A percentile compares a stretch with the other conserved stretches of the same genome.
These are phyloP conservation scores for Sporodiniella umbellata DNA, from an alignment of 371 early-diverging fungal genomes.

Conservation along the genomic window DNA sequence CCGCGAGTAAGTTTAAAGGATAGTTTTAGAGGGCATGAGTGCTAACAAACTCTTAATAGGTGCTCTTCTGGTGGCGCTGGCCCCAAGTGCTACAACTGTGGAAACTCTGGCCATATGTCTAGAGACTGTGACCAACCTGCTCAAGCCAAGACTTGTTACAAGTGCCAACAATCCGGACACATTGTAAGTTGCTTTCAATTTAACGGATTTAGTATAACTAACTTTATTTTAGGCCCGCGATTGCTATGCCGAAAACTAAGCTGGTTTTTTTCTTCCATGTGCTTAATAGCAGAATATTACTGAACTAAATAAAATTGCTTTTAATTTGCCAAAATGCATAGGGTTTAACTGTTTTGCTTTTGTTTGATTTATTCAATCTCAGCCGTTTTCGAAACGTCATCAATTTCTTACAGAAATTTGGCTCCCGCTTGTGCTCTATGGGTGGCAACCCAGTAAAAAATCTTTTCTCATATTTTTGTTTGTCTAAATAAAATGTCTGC, in stretches of 20 bases:
- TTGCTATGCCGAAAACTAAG: slow-evolving; percentile 22
- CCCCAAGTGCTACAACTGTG: slow-evolving; percentile 73
- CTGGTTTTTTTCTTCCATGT: too few species aligned
- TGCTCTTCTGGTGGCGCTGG: slow-evolving; percentile 16
- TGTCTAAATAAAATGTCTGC: slow-evolving; percentile 40
- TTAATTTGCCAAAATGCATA: too few species aligned
- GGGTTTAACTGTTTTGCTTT: too few species aligned
- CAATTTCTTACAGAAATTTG: background rate
- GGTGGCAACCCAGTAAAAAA: background rate
- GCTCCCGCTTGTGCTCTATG: background rate
- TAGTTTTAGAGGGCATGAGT: background rate
- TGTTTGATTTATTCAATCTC: too few species aligned
- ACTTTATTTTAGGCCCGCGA: slow-evolving; percentile 24
- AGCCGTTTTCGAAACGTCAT: background rate
- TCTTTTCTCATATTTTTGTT: background rate
- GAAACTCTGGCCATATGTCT: slow-evolving; percentile 49
- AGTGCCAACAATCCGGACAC: slow-evolving; percentile 47
- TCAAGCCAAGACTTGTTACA: slow-evolving; percentile 60
- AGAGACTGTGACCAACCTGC: slow-evolving; percentile 44
- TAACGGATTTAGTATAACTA: slow-evolving; percentile 7
- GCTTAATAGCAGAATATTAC: too few species aligned
- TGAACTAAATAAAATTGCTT: too few species aligned
- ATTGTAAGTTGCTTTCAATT: slow-evolving; percentile 13
- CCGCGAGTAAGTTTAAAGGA: slow-evolving; percentile 27
- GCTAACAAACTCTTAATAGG: background rate